Base-by-base conservation (phyloP, 75 land plant genomes). In the Sequoiadendron giganteum region DNA sequence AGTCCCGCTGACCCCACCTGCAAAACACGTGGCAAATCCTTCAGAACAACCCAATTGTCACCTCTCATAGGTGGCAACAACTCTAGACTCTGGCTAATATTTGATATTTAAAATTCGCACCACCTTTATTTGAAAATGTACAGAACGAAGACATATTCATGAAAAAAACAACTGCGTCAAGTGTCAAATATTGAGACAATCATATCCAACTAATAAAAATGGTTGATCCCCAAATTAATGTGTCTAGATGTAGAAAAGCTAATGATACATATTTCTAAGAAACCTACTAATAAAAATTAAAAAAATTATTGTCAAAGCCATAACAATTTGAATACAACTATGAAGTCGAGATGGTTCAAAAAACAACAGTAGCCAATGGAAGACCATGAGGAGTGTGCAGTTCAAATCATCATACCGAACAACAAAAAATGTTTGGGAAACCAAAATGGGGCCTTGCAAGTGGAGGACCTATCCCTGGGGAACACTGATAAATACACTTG, bases 221-320 rank as follows among this genome's bases (percentile, higher is more conserved):
- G 19, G 34, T n/a, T 84, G 54, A 84, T 84, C 85, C 34, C 85
- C 36, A 25, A 54, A 86, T n/a, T 47, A 86, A 6, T 32, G 56
- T 55, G 56, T 13, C 56, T 14, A 13, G 56, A 55, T 55, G 56
- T 55, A 55, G 56, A 55, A 55, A 55, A 55, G 14, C 15, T 1
- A 55, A 55, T 55, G 56, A 55, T 55, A 15, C 0, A 15, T 55
- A 55, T 15, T 55, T 55, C 56, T 55, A 13, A 55, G 56, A 18
- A 55, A 55, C 56, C 65, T 25, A 61, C 6, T 25, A 19, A 61
- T 61, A 61, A 19, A 61, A n/a, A 61, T 19, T 5, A 21, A 61
- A 61, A 21, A 21, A 28, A 61, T 61, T 25, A 61, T 61, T 21
- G 28, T 19, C 68, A 61, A 61, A 61, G 7, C 68, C 68, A 21